Percentiles rank a stretch among this genome's conserved stretches.
Evolutionary conservation across 2,329 filamentous ascomycete species (phyloP).

Genomic region (Pseudopithomyces maydicus): DNA sequence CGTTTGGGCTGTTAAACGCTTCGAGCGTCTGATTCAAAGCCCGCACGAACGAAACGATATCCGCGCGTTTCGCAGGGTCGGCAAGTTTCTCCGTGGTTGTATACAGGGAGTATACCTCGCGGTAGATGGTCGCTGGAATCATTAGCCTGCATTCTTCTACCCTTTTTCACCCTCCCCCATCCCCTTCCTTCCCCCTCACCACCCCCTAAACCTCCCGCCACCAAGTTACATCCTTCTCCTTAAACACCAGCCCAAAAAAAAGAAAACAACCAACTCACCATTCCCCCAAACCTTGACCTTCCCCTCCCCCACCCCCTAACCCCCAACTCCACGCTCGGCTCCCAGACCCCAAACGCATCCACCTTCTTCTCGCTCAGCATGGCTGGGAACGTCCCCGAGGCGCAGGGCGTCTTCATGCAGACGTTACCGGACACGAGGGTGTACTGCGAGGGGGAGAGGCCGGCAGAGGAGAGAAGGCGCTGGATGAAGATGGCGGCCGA

Average conservation of each 20-base stretch:
- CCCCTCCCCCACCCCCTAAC: conserved; percentile 15
- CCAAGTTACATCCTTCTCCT: background rate
- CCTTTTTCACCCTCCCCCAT: background rate
- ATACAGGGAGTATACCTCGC: conserved; percentile 32
- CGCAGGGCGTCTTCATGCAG: conserved; percentile 30
- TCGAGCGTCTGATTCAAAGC: conserved; percentile 27
- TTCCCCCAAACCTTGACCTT: conserved; percentile 29
- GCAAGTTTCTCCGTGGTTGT: conserved; percentile 28
- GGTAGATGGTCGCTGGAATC: conserved; percentile 17
- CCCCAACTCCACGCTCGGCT: conserved; percentile 29
- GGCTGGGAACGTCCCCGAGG: conserved; percentile 18
- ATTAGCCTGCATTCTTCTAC: background rate
- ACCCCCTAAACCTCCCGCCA: background rate
- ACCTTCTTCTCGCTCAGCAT: conserved; percentile 19
- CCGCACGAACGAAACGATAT: conserved; percentile 32
- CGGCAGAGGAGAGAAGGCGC: conserved; percentile 24
- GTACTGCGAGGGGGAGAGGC: conserved; percentile 21
- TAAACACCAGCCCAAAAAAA: background rate
- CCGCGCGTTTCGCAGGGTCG: conserved; percentile 20
- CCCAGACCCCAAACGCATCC: conserved; percentile 35
- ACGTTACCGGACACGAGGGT: conserved; percentile 20
- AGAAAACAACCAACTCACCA: background rate
- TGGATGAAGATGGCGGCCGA: conserved; percentile 26
- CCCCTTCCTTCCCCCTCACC: background rate
- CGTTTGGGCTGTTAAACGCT: conserved; percentile 22